Base-by-base conservation (phyloP, 371 early-diverging fungal genomes). In the Rhizomucor miehei region DNA sequence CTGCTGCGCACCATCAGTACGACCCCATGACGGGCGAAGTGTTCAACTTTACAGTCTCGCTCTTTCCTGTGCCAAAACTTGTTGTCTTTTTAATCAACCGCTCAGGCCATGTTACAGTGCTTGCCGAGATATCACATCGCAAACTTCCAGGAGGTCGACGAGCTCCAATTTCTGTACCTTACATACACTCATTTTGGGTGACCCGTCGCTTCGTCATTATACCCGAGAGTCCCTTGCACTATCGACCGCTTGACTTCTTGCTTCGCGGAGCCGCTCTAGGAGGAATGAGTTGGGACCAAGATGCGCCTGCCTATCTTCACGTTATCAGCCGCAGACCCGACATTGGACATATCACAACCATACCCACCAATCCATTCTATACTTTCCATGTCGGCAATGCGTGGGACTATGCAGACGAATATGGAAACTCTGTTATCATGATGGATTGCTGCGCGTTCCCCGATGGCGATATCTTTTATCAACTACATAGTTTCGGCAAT, bases 311-410 rank as follows among this genome's bases (percentile, higher is more conserved):
- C 1, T 69, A 69, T 10, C 71, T 78, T 45, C 79, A 85, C 53
- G 63, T 85, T 0, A 65, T 85, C 20, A 61, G 66, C 11, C 78
- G 84, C 1, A 25, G 50, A 0, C 54, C 44, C 35, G 65, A 60
- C 6, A 45, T 60, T 11, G 65, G 74, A 3, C 77, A 76, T 43
- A 57, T 84, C 12, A 78, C 78, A 1, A 77, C 81, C 0, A 72
- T 80, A 29, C 69, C 73, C 35, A 59, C 60, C 2, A 67, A 68
- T 10, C 62, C 71, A 0, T 80, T 73, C 43, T 85, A 72, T 43
- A 66, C 77, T 11, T 82, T 86, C 60, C 86, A 85, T 59, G 59
- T 61, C 0, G 57, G 68, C 36, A 85, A 84, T 61, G 79, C 76
- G 0, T 81, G 60, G 40, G 85, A 85, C 19, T 57, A 44, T 8